Conservation (phyloP, 108 stramenopile species). For the Cylindrotheca fusiformis region DNA sequence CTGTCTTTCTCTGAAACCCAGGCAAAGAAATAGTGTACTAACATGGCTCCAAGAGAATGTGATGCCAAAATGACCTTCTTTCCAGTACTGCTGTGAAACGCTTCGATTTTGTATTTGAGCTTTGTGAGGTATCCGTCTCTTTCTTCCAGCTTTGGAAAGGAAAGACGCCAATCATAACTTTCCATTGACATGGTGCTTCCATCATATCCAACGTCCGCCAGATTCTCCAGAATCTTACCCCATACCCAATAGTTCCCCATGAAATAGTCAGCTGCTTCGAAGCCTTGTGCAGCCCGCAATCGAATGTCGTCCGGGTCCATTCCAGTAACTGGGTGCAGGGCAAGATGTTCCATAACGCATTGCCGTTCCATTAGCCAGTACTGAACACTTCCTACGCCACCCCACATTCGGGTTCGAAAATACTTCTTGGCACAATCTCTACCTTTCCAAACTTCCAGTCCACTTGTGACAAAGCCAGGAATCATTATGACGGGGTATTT, state of each 20-base stretch:
- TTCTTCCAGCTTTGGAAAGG: constrained; percentile 68
- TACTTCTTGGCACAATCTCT: constrained; percentile 66
- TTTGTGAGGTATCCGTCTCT: constrained; percentile 86
- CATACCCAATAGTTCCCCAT: constrained; percentile 78
- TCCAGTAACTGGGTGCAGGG: constrained; percentile 75
- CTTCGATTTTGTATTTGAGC: constrained; percentile 74
- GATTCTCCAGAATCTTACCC: constrained; percentile 75
- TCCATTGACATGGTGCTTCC: constrained; percentile 72
- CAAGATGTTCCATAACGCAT: constrained; percentile 79
- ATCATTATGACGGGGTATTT: constrained; percentile 85
- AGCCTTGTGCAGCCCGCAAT: constrained; percentile 78
- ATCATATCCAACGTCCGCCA: constrained; percentile 88
- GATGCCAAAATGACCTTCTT: constrained; percentile 76
- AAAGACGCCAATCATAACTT: constrained; percentile 89
- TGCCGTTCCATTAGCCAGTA: constrained; percentile 68
- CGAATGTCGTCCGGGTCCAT: constrained; percentile 69
- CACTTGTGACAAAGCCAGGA: constrained; percentile 87
- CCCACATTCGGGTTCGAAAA: constrained; percentile 89
- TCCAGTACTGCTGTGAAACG: constrained; percentile 52
- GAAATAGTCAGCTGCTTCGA: constrained; percentile 86
- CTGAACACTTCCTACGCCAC: constrained; percentile 60
- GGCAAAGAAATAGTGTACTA: constrained; percentile 77
- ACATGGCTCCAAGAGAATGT: constrained; percentile 77
- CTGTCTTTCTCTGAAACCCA: constrained; percentile 68
- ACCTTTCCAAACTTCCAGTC: constrained; percentile 88